Conservation (phyloP, 495 filamentous ascomycete genomes). For the Penicillium robsamsonii region DNA sequence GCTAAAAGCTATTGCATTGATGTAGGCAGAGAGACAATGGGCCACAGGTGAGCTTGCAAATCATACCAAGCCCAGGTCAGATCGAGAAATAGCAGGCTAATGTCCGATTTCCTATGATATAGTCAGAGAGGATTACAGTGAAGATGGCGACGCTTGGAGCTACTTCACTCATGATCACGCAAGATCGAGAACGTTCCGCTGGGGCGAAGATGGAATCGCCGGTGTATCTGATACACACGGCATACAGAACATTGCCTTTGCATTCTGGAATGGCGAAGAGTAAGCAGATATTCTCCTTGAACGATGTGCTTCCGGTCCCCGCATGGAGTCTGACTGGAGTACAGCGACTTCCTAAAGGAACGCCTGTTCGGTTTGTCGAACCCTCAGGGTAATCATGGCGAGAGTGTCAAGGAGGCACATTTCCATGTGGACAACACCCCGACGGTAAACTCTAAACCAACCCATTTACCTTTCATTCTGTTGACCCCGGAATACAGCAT, state of each 20-base stretch:
- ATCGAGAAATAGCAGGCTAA: slow-evolving; percentile 17
- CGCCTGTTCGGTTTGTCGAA: slow-evolving; percentile 92
- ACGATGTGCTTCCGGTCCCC: neutral
- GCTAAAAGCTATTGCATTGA: neutral
- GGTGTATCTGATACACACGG: slow-evolving; percentile 92
- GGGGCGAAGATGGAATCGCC: slow-evolving; percentile 97
- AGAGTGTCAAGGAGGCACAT: slow-evolving; percentile 93
- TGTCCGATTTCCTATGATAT: slow-evolving; percentile 21
- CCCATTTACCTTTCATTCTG: neutral
- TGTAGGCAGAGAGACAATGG: slow-evolving; percentile 69
- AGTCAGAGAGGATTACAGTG: slow-evolving; percentile 91
- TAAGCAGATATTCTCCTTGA: slow-evolving; percentile 40
- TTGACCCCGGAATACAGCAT: slow-evolving; percentile 54
- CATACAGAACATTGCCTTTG: slow-evolving; percentile 85
- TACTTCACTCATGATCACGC: slow-evolving; percentile 94
- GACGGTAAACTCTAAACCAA: slow-evolving; percentile 28
- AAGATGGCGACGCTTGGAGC: slow-evolving; percentile 92
- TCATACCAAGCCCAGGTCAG: neutral
- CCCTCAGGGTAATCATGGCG: slow-evolving; percentile 93
- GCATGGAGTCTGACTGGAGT: neutral
- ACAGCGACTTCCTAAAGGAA: slow-evolving; percentile 87
- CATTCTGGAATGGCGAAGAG: slow-evolving; percentile 98
- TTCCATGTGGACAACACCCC: slow-evolving; percentile 96
- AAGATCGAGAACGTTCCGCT: slow-evolving; percentile 80
- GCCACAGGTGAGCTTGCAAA: slow-evolving; percentile 62